These are phyloP conservation scores for Globisporangium iwayamae DNA, from an alignment of 352 stramenopile species.

Conservation along the genomic window DNA sequence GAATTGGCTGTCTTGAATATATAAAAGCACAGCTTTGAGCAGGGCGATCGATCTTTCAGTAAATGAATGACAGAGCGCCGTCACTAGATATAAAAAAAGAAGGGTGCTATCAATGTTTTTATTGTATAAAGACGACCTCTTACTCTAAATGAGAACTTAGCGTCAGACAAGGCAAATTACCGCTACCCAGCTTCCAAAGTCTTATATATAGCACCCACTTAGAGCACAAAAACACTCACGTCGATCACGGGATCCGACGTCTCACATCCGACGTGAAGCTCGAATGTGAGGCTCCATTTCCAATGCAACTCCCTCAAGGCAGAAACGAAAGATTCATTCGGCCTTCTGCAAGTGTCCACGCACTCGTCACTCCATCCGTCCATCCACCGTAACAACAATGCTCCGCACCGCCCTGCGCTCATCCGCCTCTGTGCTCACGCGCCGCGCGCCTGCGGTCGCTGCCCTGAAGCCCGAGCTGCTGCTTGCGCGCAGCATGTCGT, in stretches of 20 bases:
- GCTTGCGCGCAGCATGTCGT: constrained; percentile 14
- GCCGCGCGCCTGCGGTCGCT: constrained; percentile 1
- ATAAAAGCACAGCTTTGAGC: too few relatives aligned
- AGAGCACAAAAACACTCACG: background rate
- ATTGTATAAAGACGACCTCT: background rate
- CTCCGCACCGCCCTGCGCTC: background rate
- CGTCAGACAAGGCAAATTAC: background rate
- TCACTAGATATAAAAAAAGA: background rate
- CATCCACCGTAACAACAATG: background rate
- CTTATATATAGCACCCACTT: background rate
- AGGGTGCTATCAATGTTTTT: background rate
- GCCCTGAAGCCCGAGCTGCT: background rate
- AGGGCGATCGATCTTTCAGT: too few relatives aligned
- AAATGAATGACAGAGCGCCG: background rate
- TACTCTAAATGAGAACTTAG: background rate
- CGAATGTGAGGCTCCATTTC: background rate
- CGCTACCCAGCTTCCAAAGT: background rate
- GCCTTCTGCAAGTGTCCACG: background rate
- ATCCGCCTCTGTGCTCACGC: background rate
- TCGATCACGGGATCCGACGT: background rate
- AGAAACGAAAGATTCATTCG: background rate
- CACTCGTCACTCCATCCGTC: background rate
- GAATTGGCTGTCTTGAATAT: too few relatives aligned
- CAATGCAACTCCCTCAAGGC: background rate
- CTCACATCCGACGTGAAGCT: background rate